Evolutionary conservation across 129 eudicot species (phyloP).

Genomic region (Sambucus nigra): DNA sequence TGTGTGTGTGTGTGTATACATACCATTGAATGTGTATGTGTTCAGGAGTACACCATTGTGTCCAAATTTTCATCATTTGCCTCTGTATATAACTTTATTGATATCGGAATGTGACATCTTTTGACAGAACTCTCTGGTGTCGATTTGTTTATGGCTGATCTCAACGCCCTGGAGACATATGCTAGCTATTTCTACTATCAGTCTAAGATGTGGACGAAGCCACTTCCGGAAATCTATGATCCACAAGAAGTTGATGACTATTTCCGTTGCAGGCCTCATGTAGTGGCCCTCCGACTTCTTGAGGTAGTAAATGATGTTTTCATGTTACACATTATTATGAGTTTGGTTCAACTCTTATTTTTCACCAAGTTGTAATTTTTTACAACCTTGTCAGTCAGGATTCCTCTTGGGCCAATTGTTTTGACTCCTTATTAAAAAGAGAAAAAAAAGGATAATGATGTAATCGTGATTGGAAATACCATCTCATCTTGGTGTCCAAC

Average conservation of each 20-base stretch:
- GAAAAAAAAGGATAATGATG: too few relatives aligned
- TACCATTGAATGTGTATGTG: neutral
- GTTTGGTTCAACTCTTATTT: too few relatives aligned
- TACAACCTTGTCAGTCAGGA: conserved; percentile 6
- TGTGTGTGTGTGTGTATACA: too few relatives aligned
- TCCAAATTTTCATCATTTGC: neutral
- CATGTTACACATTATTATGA: neutral
- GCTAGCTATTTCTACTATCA: conserved; percentile 47
- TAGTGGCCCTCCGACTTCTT: conserved; percentile 76
- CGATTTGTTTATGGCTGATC: conserved; percentile 81
- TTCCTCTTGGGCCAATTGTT: conserved; percentile 5
- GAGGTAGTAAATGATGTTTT: conserved; percentile 42
- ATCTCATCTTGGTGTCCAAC: too few relatives aligned
- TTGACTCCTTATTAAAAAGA: too few relatives aligned
- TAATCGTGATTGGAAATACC: too few relatives aligned
- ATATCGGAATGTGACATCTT: conserved; percentile 11
- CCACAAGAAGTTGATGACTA: conserved; percentile 59
- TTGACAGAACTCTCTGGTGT: conserved; percentile 71
- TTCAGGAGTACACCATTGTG: neutral
- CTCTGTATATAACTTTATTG: conserved; percentile 7
- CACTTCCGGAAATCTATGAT: conserved; percentile 86
- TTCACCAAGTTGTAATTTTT: neutral
- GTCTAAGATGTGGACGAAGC: conserved; percentile 80
- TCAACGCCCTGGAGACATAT: conserved; percentile 81
- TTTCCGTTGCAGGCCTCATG: conserved; percentile 89